A percentile compares a stretch with the other conserved stretches of the same genome.
Conservation (phyloP, 2,329 filamentous ascomycete genomes). For the Ambrosiella xylebori region DNA sequence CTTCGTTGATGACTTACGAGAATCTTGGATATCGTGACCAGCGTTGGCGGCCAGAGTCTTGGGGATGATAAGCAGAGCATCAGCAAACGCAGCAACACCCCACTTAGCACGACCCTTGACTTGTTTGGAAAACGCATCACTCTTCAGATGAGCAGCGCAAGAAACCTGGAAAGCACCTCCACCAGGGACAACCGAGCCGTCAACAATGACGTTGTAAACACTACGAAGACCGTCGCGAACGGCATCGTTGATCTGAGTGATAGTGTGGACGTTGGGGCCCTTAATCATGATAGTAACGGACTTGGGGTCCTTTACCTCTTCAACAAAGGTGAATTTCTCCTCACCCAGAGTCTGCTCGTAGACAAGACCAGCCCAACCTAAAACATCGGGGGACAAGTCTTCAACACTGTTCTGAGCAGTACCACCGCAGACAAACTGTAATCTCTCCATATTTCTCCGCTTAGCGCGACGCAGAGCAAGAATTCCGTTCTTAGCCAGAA, state of each 20-base stretch:
- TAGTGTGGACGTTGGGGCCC: constrained; percentile 91
- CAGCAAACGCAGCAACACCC: constrained; percentile 86
- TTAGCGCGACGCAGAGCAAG: constrained; percentile 87
- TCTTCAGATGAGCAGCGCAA: constrained; percentile 71
- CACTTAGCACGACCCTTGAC: constrained; percentile 97
- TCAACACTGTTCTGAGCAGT: constrained; percentile 90
- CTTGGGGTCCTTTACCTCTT: constrained; percentile 97
- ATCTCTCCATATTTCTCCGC: constrained; percentile 95
- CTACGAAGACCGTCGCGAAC: constrained; percentile 87
- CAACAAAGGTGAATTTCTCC: constrained; percentile 97
- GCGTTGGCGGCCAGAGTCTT: constrained; percentile 95
- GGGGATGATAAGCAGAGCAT: constrained; percentile 85
- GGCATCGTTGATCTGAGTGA: constrained; percentile 89
- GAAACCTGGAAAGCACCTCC: constrained; percentile 93
- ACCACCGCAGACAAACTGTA: constrained; percentile 89
- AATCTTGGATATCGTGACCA: constrained; percentile 92
- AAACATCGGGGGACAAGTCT: constrained; percentile 67
- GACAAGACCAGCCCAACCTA: constrained; percentile 90
- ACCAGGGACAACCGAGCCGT: constrained; percentile 84
- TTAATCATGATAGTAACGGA: constrained; percentile 96
- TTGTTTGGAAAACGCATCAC: constrained; percentile 69
- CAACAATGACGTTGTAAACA: constrained; percentile 99
- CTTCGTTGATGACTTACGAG: constrained; percentile 41
- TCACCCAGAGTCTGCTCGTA: constrained; percentile 96
- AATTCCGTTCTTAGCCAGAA: constrained; percentile 95